Conservation (phyloP, 257 asterid genomes). For the Solanum chmielewskii region DNA sequence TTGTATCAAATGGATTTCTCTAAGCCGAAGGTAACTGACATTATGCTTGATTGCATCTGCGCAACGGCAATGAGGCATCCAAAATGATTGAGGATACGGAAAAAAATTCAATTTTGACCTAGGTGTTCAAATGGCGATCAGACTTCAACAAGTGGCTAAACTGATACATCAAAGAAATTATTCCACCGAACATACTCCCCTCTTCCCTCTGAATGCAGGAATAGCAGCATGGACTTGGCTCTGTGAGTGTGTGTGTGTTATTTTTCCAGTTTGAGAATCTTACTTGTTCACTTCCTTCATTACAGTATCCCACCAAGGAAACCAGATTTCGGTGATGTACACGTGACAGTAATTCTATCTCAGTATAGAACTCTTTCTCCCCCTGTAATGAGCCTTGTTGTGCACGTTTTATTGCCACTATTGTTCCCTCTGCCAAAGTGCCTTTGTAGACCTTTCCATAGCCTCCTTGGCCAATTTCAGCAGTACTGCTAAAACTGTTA, state of each 20-base stretch:
- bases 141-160: not conserved
- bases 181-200: not conserved
- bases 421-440: constrained; percentile 17
- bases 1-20: not conserved
- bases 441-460: constrained; percentile 59
- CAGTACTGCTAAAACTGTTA: constrained; percentile 13
- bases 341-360: constrained; percentile 53
- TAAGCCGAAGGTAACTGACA: not conserved
- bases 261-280: not conserved
- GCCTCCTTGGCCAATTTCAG: constrained; percentile 57
- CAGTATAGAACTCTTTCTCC: constrained; percentile 49
- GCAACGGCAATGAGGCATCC: not conserved
- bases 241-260: not conserved
- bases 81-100: not conserved
- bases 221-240: not conserved
- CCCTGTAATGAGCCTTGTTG: constrained; percentile 50
- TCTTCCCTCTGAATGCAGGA: not conserved
- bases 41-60: not conserved
- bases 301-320: constrained; percentile 26
- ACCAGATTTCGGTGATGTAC: constrained; percentile 56
- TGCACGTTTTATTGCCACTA: constrained; percentile 55
- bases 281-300: not conserved
- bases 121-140: not conserved
- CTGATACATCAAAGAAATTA: not conserved
- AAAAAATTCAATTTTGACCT: not conserved